phyloP scores from a whole-genome alignment of 805 yeast genomes.

The Pichia membranifaciens region DNA sequence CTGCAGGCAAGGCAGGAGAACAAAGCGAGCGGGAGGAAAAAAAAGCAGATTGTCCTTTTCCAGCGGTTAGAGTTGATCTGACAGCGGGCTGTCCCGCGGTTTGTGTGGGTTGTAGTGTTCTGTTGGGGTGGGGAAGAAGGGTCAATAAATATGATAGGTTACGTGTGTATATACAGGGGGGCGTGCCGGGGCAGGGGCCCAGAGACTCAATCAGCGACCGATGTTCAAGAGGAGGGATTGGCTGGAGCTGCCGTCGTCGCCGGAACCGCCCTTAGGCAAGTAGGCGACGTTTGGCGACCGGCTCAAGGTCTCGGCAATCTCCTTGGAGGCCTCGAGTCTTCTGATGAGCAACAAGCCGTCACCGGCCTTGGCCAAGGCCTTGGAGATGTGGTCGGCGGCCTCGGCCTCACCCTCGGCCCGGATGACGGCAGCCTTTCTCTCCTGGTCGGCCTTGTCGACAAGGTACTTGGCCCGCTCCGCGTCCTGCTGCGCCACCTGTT shows the following conservation, averaged over 20 bases:
- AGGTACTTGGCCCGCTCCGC: conserved; percentile 93
- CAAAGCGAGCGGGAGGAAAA: too few species aligned
- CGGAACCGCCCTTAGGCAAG: conserved; percentile 53
- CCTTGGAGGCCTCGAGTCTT: conserved; percentile 94
- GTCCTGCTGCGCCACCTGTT: conserved; percentile 98
- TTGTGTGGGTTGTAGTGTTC: too few species aligned
- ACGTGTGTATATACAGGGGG: not conserved
- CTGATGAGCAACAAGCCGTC: conserved; percentile 91
- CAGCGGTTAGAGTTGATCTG: too few species aligned
- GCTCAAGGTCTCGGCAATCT: conserved; percentile 85
- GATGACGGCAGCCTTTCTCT: conserved; percentile 87
- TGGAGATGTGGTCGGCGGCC: conserved; percentile 91
- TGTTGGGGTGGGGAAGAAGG: not conserved
- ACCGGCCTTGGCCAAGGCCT: conserved; percentile 89
- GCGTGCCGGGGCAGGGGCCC: not conserved
- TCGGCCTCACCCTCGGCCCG: conserved; percentile 99
- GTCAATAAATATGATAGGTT: too few species aligned
- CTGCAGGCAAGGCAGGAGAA: too few species aligned
- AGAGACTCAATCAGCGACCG: conserved; percentile 52
- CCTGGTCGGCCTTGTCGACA: conserved; percentile 96
- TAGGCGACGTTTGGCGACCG: conserved; percentile 81
- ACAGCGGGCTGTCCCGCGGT: too few species aligned
- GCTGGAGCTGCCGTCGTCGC: conserved; percentile 36
- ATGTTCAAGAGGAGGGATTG: conserved; percentile 61
- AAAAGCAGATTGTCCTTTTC: too few species aligned